Base-by-base conservation (phyloP, 768 basidiomycete species). In the Xerocomus brunneocitrinus region DNA sequence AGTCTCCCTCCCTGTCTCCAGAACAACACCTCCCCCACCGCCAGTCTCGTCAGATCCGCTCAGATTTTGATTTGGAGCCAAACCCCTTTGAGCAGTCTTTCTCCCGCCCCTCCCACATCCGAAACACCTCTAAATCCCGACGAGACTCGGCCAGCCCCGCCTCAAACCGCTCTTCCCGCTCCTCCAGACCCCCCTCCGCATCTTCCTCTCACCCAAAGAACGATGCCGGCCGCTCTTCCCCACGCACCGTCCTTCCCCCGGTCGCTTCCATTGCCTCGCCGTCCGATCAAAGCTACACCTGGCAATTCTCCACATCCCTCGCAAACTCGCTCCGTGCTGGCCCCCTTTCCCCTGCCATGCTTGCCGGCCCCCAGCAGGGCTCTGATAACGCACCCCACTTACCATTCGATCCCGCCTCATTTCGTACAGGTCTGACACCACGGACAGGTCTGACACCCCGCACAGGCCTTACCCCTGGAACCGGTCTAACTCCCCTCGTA, bases 11-110 rank as follows among this genome's bases (percentile, higher is more conserved):
- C 42, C 25, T 34, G 50, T 39, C 52, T 22, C 54, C 58, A 60
- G 57, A 59, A 3, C 56, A 62, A 0, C 59, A 46, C 4, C 44
- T 16, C 3, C 36, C 47, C 0, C 66, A 43, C 5, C 66, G 66
- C 31, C 66, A 63, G 0, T 55, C 61, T 22, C 73, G 76, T 34
- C 78, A 81, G 67, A 81, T 75, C 25, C 78, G 83, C 64, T 79
- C 79, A 14, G 85, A 87, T 64, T 85, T 89, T 68, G 77, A 80
- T 67, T 79, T 89, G 34, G 93, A 95, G 64, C 89, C 87, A 1
- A 95, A 95, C 67, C 93, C 94, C 0, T 97, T 97, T 65, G 95
- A 99, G 66, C 90, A 93, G 71, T 94, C 91, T 50, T 98, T 98
- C 68, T 85, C 87, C 34, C 64, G 77, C 30, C 77, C 79, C 28